Evolutionary conservation across 2,329 filamentous ascomycete species (phyloP).

Genomic region (Curvularia verruculosa): DNA sequence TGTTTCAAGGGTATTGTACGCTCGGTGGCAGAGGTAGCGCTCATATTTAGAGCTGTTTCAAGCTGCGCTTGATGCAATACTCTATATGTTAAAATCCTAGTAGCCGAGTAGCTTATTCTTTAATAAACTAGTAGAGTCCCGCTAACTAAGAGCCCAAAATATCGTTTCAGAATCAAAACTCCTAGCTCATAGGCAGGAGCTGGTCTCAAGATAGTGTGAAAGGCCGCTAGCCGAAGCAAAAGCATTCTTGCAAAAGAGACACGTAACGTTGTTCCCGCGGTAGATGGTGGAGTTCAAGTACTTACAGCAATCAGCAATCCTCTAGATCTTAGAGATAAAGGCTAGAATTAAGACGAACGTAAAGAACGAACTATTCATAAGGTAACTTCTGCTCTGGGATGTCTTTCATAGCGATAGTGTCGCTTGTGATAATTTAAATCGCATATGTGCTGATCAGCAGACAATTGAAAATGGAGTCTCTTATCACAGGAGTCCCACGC

Average conservation of each 20-base stretch:
- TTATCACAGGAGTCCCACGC: slow-evolving; percentile 5
- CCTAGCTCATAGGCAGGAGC: slow-evolving; percentile 57
- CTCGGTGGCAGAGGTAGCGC: slow-evolving; percentile 60
- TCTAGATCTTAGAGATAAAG: background rate
- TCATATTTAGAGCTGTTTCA: slow-evolving; percentile 58
- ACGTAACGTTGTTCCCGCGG: slow-evolving; percentile 53
- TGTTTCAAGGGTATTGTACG: slow-evolving; percentile 44
- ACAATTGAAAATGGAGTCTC: slow-evolving; percentile 1
- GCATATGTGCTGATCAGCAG: slow-evolving; percentile 19
- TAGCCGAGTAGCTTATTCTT: slow-evolving; percentile 56
- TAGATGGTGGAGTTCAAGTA: slow-evolving; percentile 63
- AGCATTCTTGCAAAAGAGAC: slow-evolving; percentile 60
- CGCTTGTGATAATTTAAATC: slow-evolving; percentile 19
- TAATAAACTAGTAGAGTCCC: slow-evolving; percentile 58
- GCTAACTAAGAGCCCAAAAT: slow-evolving; percentile 52
- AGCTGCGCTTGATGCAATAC: slow-evolving; percentile 26
- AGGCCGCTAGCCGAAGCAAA: slow-evolving; percentile 62
- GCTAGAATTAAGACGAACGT: background rate
- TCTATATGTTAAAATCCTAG: slow-evolving; percentile 43
- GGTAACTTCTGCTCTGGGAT: slow-evolving; percentile 14
- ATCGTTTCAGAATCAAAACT: slow-evolving; percentile 57
- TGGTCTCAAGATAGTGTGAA: slow-evolving; percentile 62
- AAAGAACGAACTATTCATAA: background rate
- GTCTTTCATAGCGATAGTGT: slow-evolving; percentile 1
- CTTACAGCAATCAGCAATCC: slow-evolving; percentile 1